These are phyloP conservation scores for Neohortaea acidophila DNA, from an alignment of 495 filamentous ascomycete species.

Conservation along the genomic window DNA sequence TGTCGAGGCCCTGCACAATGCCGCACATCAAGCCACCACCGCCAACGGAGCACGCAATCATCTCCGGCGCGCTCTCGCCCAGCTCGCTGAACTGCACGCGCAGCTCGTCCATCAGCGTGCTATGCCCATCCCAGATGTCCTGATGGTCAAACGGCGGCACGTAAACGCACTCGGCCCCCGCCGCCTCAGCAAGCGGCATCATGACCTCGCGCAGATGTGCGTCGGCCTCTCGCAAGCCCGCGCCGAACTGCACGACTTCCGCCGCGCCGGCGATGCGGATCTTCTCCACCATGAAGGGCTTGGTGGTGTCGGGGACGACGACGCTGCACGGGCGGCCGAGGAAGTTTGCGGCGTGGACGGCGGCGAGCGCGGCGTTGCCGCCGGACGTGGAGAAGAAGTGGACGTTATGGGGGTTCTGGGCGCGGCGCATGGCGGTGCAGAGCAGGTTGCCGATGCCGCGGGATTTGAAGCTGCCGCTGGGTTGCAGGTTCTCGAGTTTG, in stretches of 20 bases:
- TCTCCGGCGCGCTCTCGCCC: conserved; percentile 35
- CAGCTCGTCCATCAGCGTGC: conserved; percentile 62
- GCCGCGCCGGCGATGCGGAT: conserved; percentile 51
- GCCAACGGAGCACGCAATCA: conserved; percentile 69
- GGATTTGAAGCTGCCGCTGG: conserved; percentile 90
- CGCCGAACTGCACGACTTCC: conserved; percentile 55
- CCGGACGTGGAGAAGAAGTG: conserved; percentile 84
- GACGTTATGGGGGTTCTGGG: conserved; percentile 29
- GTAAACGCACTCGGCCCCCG: conserved; percentile 46
- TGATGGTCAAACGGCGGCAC: conserved; percentile 83
- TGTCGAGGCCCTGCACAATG: conserved; percentile 55
- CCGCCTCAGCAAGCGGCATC: conserved; percentile 29
- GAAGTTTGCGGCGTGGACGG: conserved; percentile 56
- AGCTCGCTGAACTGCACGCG: conserved; percentile 35
- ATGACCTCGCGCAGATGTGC: conserved; percentile 47
- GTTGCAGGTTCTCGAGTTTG: conserved; percentile 88
- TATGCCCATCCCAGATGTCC: conserved; percentile 68
- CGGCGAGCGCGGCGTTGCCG: conserved; percentile 86
- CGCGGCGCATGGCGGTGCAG: conserved; percentile 35
- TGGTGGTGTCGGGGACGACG: conserved; percentile 57
- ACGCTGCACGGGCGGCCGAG: conserved; percentile 67
- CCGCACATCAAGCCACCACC: conserved; percentile 80
- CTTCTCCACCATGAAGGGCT: conserved; percentile 56
- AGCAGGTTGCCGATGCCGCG: conserved; percentile 72
- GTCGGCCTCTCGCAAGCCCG: conserved; percentile 65